Conservation (phyloP, 129 eudicot genomes). For the Deinandra increscens region DNA sequence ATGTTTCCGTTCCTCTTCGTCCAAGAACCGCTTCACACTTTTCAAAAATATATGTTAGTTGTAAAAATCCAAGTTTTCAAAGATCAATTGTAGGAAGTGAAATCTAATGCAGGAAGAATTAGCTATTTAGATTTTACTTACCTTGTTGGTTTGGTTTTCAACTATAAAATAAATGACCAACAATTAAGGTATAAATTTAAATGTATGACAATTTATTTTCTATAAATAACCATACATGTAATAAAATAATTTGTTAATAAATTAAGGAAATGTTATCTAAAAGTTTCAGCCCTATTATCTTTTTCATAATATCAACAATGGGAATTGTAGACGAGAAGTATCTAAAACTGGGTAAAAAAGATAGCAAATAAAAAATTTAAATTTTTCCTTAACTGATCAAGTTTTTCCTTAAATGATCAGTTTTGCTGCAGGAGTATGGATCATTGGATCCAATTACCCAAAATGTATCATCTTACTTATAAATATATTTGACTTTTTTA, state of each 20-base stretch:
- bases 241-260: neutral
- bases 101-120: neutral
- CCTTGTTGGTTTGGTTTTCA: neutral
- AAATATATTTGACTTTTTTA: conserved; percentile 1
- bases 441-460: neutral
- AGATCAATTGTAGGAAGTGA: conserved; percentile 2
- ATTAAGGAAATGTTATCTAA: neutral
- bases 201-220: neutral
- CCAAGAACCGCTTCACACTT: conserved; percentile 44
- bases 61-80: conserved; percentile 5
- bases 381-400: neutral
- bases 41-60: conserved; percentile 10
- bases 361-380: neutral
- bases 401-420: neutral
- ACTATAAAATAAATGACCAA: neutral
- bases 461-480: neutral
- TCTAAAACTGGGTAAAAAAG: neutral
- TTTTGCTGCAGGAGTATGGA: neutral
- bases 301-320: neutral
- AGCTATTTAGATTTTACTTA: neutral
- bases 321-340: neutral
- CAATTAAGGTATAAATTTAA: neutral
- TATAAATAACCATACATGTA: neutral
- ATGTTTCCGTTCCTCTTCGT: conserved; percentile 33
- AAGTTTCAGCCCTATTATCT: neutral